Evolutionary conservation across 257 asterid species (phyloP), one percentile per base, ranked within the genome.

Genomic region (Solanum verrucosum): DNA sequence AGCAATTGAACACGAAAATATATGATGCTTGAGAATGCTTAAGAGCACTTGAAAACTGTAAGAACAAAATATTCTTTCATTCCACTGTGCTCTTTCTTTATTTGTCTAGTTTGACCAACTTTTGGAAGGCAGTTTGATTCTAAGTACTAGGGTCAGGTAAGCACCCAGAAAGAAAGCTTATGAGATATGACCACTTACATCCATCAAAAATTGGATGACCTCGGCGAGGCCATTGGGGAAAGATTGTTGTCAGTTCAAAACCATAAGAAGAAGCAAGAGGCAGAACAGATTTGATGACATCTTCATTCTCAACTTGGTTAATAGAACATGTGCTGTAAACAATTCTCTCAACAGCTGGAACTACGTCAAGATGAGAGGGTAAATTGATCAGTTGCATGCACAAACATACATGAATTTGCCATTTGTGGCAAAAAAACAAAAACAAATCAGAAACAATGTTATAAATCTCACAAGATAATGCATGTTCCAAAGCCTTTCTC

Each of bases 301-400:
- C 99, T 94, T 95, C 99, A 86, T 97, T 95, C 90, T 97, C 99
- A 18, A 89, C 91, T 90, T 94, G 98, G 92, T 95, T 93, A 49
- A 96, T 73, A 31, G 99, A 97, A 88, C 99, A 97, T 11, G 98
- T 97, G 93, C 99, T 97, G 94, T 97, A 97, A 73, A 95, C 98
- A 33, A 96, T 91, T 88, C 94, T 95, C 93, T 96, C 98, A 10
- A 94, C 99, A 63, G 92, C 93, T 37, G 98, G 99, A 89, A 97
- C 99, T 96, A 74, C 59, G 88, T 27, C 79, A 87, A 29, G 29
- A 56, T 31, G 59, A 31, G 35, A 34, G 46, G 31, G 67, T 87
- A 59, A 79, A 82, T 82, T 60, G 20, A 63, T 60, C 74, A 56
- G 18, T 29, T 4, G 23, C 56, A 37, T 40, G 35, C 74, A 63